A percentile compares a stretch with the other conserved stretches of the same genome.
phyloP scores from a whole-genome alignment of 805 yeast genomes.

The Metschnikowia aberdeeniae region DNA sequence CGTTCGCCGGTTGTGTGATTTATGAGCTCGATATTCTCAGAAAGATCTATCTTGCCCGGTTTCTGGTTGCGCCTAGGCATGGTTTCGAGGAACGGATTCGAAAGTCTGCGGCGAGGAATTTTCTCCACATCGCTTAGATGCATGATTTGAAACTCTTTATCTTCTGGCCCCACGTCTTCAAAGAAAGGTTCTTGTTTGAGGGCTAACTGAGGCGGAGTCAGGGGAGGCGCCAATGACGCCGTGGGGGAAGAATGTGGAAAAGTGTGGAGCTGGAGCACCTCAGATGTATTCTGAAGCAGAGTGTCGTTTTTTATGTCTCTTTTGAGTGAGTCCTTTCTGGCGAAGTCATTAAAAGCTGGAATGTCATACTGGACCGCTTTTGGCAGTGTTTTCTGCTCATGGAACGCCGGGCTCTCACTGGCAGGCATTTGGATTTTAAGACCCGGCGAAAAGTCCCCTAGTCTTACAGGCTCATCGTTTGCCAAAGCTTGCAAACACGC shows the following conservation, averaged over 20 bases:
- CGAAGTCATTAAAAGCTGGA: no score
- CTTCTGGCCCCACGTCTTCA: conserved; percentile 6
- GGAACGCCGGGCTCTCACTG: not conserved
- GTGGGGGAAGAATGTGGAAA: no score
- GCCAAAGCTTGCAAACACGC: conserved; percentile 4
- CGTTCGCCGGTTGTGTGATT: conserved; percentile 16
- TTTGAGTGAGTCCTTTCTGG: no score
- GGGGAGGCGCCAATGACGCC: not conserved
- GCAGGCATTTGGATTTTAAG: not conserved
- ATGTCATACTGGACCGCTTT: no score
- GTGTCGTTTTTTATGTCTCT: no score
- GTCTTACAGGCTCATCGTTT: not conserved
- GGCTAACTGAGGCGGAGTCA: conserved; percentile 7
- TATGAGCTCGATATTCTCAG: conserved; percentile 14
- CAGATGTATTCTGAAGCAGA: no score
- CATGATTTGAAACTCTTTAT: conserved; percentile 7
- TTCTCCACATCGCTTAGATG: conserved; percentile 4
- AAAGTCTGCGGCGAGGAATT: conserved; percentile 10
- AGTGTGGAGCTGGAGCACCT: no score
- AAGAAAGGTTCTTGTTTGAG: conserved; percentile 13
- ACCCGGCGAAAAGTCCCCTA: conserved; percentile 1
- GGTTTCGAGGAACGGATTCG: conserved; percentile 14
- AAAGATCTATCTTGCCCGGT: conserved; percentile 7
- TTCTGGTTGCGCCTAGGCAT: not conserved
- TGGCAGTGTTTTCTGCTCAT: no score